A percentile compares a stretch with the other conserved stretches of the same genome.
Conservation (phyloP, 495 filamentous ascomycete species). For the Tetracladium setigerum region DNA sequence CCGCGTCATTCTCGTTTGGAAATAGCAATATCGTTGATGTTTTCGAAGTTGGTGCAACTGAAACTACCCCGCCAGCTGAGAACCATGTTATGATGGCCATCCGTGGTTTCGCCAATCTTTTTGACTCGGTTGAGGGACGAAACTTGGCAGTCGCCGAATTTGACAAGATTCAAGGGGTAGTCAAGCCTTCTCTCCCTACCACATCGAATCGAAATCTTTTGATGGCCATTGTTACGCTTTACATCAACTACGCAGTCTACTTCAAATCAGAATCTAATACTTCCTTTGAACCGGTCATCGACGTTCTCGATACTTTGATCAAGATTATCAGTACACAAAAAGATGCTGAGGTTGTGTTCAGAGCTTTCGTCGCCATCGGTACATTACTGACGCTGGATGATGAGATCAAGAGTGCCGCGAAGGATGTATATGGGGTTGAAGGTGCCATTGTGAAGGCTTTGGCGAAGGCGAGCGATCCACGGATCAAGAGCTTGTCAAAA, state of each 20-base stretch:
- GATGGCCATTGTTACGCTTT: constrained; percentile 73
- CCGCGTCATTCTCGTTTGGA: constrained; percentile 43
- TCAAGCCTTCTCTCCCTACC: constrained; percentile 35
- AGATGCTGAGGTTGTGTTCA: constrained; percentile 77
- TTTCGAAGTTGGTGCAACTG: constrained; percentile 42
- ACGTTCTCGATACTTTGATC: constrained; percentile 55
- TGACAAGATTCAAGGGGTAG: constrained; percentile 45
- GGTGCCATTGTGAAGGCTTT: constrained; percentile 33
- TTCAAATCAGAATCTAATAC: constrained; percentile 6
- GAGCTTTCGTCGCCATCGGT: constrained; percentile 74
- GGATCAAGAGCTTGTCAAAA: constrained; percentile 47
- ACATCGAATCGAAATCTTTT: constrained; percentile 71
- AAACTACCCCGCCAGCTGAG: constrained; percentile 35
- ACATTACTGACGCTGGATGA: constrained; percentile 56
- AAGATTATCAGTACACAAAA: constrained; percentile 53
- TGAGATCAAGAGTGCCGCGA: constrained; percentile 38
- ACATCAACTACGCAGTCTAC: constrained; percentile 77
- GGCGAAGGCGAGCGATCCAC: constrained; percentile 40
- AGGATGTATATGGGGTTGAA: constrained; percentile 37
- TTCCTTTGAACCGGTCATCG: constrained; percentile 48
- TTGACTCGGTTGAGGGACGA: constrained; percentile 65
- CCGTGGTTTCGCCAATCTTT: constrained; percentile 81
- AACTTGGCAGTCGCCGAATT: constrained; percentile 50
- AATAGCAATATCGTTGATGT: constrained; percentile 46
- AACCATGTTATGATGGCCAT: constrained; percentile 85